These are phyloP conservation scores for Pichia deserticola DNA, from an alignment of 805 yeast species.

Conservation along the genomic window DNA sequence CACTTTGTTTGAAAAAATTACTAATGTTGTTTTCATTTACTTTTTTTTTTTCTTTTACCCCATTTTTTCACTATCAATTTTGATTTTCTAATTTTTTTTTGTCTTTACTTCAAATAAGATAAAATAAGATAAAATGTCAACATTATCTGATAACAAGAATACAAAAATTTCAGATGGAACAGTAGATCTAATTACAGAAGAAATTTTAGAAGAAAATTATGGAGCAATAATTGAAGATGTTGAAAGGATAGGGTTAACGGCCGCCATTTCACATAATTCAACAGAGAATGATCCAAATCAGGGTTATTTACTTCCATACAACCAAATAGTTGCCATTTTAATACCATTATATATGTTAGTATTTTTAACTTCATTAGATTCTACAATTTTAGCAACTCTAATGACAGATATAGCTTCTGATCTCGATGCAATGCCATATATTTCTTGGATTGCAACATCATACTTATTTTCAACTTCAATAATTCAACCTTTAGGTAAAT, in stretches of 20 bases:
- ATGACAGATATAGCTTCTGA: constrained; percentile 63
- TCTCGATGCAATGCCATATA: constrained; percentile 51
- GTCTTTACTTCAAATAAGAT: too few species aligned
- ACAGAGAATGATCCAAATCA: not conserved
- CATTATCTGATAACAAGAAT: too few species aligned
- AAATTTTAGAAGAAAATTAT: constrained; percentile 16
- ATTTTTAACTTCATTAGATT: constrained; percentile 59
- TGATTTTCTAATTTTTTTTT: too few species aligned
- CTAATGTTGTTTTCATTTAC: too few species aligned
- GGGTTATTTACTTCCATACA: constrained; percentile 23
- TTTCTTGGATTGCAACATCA: constrained; percentile 70
- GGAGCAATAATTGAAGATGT: constrained; percentile 4
- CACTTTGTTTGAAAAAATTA: too few species aligned
- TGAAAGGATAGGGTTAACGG: not conserved
- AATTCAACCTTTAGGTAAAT: constrained; percentile 66
- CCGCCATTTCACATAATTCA: not conserved
- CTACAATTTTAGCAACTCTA: constrained; percentile 63
- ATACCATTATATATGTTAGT: constrained; percentile 39
- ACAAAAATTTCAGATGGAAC: too few species aligned
- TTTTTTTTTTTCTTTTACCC: too few species aligned
- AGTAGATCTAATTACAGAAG: constrained; percentile 22
- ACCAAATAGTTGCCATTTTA: constrained; percentile 28
- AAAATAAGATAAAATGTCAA: too few species aligned
- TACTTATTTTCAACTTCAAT: constrained; percentile 63
- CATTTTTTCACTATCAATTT: too few species aligned